These are phyloP conservation scores for Fusarium nurragi DNA, from an alignment of 2,329 filamentous ascomycete species.

Conservation along the genomic window DNA sequence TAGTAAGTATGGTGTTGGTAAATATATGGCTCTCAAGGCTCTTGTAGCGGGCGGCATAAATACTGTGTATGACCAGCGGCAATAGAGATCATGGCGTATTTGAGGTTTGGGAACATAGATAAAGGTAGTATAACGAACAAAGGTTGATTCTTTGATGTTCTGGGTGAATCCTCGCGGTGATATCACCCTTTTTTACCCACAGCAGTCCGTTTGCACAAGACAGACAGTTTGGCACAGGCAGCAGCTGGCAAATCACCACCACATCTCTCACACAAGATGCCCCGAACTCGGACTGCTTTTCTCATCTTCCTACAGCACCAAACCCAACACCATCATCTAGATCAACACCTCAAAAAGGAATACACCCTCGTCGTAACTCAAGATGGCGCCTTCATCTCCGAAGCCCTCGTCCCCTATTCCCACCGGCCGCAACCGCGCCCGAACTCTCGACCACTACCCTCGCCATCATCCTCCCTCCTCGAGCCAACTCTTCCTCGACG, in stretches of 20 bases:
- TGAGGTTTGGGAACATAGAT: neutral
- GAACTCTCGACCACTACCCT: neutral
- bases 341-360: neutral
- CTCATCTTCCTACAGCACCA: neutral
- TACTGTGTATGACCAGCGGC: conserved; percentile 8
- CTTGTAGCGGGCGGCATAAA: conserved; percentile 55
- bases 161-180: neutral
- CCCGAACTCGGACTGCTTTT: neutral
- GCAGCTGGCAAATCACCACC: neutral
- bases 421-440: neutral
- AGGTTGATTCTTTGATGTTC: neutral
- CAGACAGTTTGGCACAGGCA: neutral
- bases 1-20: conserved; percentile 68
- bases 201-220: neutral
- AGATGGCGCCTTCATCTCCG: neutral
- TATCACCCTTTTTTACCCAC: neutral
- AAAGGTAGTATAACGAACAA: neutral
- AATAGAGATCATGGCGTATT: neutral
- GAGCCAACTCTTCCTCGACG: neutral
- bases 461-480: neutral
- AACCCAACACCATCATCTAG: accelerated
- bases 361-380: neutral
- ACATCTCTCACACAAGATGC: neutral
- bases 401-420: neutral
- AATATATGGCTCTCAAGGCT: conserved; percentile 68